These are phyloP conservation scores for Colletotrichum abscissum DNA, from an alignment of 2,329 filamentous ascomycete genomes.

Conservation along the genomic window DNA sequence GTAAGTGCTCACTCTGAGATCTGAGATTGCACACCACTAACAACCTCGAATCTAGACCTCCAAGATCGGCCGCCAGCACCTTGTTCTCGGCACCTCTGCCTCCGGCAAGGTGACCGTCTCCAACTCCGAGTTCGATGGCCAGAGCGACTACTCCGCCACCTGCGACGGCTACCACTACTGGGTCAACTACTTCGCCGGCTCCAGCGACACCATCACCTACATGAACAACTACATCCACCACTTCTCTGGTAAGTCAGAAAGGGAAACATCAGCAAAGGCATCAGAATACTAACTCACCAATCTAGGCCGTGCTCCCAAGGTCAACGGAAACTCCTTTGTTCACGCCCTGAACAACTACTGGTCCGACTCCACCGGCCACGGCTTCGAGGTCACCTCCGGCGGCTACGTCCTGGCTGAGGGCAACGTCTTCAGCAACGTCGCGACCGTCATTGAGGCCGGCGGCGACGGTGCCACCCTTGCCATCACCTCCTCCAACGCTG, in stretches of 20 bases:
- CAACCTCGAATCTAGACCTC: conserved; percentile 49
- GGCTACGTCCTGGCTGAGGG: conserved; percentile 63
- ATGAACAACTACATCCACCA: conserved; percentile 72
- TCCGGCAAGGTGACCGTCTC: conserved; percentile 68
- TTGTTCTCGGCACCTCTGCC: conserved; percentile 65
- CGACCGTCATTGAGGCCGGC: conserved; percentile 48
- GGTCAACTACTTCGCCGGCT: conserved; percentile 67
- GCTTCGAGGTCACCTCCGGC: conserved; percentile 62
- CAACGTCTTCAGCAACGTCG: conserved; percentile 67
- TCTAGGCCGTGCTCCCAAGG: conserved; percentile 63
- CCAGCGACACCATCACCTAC: conserved; percentile 66
- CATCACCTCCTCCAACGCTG: conserved; percentile 37
- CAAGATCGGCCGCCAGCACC: conserved; percentile 69
- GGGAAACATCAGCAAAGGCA: too few species aligned
- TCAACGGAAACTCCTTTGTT: conserved; percentile 65
- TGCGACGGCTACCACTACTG: conserved; percentile 72
- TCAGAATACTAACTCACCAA: background rate
- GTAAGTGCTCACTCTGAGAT: background rate
- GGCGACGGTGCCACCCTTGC: conserved; percentile 17
- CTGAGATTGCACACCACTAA: background rate
- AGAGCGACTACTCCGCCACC: conserved; percentile 63
- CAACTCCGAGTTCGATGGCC: conserved; percentile 69
- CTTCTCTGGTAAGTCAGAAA: conserved; percentile 51
- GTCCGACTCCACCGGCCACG: conserved; percentile 64
- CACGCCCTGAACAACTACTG: conserved; percentile 74